Conservation (phyloP, 495 filamentous ascomycete genomes). For the Bacidia rubella region DNA sequence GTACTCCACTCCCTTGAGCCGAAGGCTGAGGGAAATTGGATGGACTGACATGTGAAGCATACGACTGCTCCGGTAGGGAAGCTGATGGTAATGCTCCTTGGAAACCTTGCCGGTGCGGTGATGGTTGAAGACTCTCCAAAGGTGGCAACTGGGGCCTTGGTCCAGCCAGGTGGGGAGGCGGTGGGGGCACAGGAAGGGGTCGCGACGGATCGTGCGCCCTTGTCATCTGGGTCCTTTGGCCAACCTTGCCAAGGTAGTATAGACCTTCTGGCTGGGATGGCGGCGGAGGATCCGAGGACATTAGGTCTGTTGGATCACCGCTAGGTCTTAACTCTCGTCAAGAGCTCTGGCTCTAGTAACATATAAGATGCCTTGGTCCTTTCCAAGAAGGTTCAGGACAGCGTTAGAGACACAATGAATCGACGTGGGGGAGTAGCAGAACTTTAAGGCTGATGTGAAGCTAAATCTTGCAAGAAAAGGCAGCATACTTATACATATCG, state of each 20-base stretch:
- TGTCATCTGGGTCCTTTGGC: slow-evolving; percentile 5
- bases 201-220: neutral
- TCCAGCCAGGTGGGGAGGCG: neutral
- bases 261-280: neutral
- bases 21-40: neutral
- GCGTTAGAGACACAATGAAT: neutral
- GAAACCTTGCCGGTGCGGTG: neutral
- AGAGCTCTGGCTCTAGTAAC: too few species aligned
- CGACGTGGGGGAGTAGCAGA: neutral
- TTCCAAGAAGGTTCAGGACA: neutral
- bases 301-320: neutral
- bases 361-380: neutral
- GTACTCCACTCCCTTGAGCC: neutral
- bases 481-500: neutral
- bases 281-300: neutral
- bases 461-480: neutral
- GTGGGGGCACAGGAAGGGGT: neutral
- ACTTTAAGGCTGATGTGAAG: neutral
- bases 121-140: neutral
- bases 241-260: neutral
- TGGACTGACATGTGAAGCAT: neutral
- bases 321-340: too few species aligned
- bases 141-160: neutral
- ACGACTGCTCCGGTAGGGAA: neutral
- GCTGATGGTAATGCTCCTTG: neutral